These are phyloP conservation scores for Tricholoma furcatifolium DNA, from an alignment of 768 basidiomycete genomes.

Conservation along the genomic window DNA sequence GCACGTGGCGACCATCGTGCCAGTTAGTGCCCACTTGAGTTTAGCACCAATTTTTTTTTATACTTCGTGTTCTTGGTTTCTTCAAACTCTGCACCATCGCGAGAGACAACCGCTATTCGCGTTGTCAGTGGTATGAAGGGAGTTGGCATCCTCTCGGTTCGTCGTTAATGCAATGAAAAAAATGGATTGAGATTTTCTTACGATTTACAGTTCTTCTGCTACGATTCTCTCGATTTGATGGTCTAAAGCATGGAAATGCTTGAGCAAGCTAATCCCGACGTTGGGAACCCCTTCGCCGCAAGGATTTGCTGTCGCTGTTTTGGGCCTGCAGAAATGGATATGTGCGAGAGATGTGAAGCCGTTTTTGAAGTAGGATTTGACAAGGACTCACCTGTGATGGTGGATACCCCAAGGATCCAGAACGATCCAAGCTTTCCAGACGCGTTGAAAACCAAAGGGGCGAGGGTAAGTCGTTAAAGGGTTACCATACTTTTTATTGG, in stretches of 20 bases:
- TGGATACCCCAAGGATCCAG: not conserved
- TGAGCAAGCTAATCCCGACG: not conserved
- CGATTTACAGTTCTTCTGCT: no score
- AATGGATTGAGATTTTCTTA: no score
- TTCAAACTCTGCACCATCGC: no score
- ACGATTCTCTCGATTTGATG: not conserved
- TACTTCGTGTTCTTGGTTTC: not conserved
- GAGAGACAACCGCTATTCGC: no score
- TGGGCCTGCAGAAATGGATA: not conserved
- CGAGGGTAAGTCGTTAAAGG: not conserved
- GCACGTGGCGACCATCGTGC: no score
- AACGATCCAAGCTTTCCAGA: not conserved
- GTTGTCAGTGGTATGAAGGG: no score
- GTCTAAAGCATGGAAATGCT: slow-evolving; percentile 9
- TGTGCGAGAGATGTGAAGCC: slow-evolving; percentile 8
- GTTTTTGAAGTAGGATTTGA: not conserved
- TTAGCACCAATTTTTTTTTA: no score
- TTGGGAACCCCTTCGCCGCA: not conserved
- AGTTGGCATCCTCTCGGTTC: no score
- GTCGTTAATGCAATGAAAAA: no score
- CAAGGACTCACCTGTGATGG: not conserved
- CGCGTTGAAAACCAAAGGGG: not conserved
- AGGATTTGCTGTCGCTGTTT: slow-evolving; percentile 5
- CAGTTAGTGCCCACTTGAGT: no score
- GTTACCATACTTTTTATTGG: not conserved